A percentile compares a stretch with the other conserved stretches of the same genome.
Conservation (phyloP, 2,329 filamentous ascomycete species). For the Didymella exigua region DNA sequence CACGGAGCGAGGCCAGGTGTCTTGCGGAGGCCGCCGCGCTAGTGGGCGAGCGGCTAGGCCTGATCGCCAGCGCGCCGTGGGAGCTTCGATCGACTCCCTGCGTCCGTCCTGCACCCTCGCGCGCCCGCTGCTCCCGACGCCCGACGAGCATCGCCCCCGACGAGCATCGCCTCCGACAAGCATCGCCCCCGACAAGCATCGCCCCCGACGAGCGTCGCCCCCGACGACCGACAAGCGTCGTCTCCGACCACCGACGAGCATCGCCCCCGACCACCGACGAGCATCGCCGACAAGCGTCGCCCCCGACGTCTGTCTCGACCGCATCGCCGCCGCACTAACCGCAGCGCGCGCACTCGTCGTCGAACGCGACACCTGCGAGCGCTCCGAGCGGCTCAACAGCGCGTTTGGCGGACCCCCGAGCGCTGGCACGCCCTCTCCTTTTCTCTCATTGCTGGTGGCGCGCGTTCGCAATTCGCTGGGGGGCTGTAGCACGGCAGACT, state of each 20-base stretch:
- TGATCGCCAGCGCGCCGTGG: background rate
- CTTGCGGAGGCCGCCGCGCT: conserved; percentile 26
- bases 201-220: background rate
- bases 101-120: conserved; percentile 17
- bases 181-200: too few species aligned
- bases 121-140: conserved; percentile 21
- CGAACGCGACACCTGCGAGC: background rate
- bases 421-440: conserved; percentile 21
- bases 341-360: conserved; percentile 1
- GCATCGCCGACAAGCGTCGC: background rate
- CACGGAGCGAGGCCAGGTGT: conserved; percentile 34
- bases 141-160: background rate
- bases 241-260: conserved; percentile 1
- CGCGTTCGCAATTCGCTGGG: conserved; percentile 29
- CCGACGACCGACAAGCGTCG: background rate
- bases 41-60: conserved; percentile 22
- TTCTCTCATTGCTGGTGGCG: conserved; percentile 32
- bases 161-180: too few species aligned
- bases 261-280: background rate
- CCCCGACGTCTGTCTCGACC: background rate
- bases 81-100: conserved; percentile 19
- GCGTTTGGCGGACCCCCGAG: conserved; percentile 19
- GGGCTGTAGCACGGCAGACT: conserved; percentile 32
- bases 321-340: background rate
- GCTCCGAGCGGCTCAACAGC: conserved; percentile 8